Evolutionary conservation across 116 monocot species (phyloP).

Genomic region (Trichopus zeylanicus): DNA sequence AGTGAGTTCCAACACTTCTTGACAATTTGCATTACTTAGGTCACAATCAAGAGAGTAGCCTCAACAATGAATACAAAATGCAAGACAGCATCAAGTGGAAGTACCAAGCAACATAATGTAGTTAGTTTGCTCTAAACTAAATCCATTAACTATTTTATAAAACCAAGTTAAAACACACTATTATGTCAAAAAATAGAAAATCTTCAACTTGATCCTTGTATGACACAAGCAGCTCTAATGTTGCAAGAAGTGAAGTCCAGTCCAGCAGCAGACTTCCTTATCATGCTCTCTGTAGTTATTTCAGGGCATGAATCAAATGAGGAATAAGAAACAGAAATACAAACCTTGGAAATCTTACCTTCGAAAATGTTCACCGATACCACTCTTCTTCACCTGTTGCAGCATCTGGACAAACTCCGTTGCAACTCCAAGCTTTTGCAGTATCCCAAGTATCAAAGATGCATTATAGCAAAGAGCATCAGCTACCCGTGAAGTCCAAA

Average conservation of each 20-base stretch:
- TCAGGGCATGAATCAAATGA: neutral
- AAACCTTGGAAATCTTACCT: conserved; percentile 29
- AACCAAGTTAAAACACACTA: neutral
- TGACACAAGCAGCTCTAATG: conserved; percentile 76
- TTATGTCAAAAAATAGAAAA: conserved; percentile 10
- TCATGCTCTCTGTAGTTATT: conserved; percentile 74
- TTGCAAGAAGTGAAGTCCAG: conserved; percentile 74
- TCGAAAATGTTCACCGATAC: conserved; percentile 60
- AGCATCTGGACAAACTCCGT: conserved; percentile 86
- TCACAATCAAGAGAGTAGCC: neutral
- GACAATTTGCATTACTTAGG: no score
- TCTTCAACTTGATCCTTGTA: conserved; percentile 98
- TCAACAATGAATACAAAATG: neutral
- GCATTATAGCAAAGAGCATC: conserved; percentile 90
- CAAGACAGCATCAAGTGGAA: neutral
- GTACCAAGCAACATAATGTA: no score
- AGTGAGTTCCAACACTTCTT: no score
- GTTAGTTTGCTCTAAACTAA: neutral
- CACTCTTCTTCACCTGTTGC: conserved; percentile 87
- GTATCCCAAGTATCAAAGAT: conserved; percentile 52
- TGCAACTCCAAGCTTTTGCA: conserved; percentile 83
- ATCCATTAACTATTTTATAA: neutral
- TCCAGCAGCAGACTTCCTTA: conserved; percentile 93
- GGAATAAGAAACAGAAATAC: neutral
- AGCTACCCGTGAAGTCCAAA: conserved; percentile 46